Evolutionary conservation across 495 filamentous ascomycete genomes (phyloP), one percentile per base, ranked within the genome.

Genomic region (Parathielavia hyrcaniae): DNA sequence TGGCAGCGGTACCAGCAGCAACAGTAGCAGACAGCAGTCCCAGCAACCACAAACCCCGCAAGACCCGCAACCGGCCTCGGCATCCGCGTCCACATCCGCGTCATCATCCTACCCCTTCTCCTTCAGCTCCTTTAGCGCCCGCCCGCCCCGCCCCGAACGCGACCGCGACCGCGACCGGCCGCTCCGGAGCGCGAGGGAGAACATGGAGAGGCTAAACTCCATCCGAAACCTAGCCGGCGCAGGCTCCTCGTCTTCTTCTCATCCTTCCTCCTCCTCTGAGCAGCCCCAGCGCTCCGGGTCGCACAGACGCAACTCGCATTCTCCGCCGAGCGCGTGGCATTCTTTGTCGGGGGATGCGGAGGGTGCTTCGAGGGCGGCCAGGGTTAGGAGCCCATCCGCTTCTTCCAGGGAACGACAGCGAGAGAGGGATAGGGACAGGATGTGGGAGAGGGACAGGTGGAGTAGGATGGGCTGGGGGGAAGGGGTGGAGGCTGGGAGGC

Each of bases 201-300:
- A 64, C 46, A 38, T 58, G 19, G 61, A 66, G 10, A 61, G 67
- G 2, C 63, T 70, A 11, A 35, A 59, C 9, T 36, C 59, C 0
- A 66, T 69, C 52, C 63, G 65, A 12, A 68, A 59, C 44, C 46
- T 61, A 10, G 59, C 38, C 17, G 39, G 45, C 23, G 32, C 49
- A 30, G 46, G 26, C 6, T 6, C 26, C 2, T 30, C 26, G 26
- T 30, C 26, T 30, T 30, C 26, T 3, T 30, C 26, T 30, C 6
- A 2, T 3, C 26, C 26, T 30, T 30, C 26, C 26, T 30, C 26
- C 6, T 30, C 26, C 3, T 14, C 45, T n/a, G 45, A 10, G 16
- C 50, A 40, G 20, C 17, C 38, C 20, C 35, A 36, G 10, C 30
- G 38, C 13, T 32, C 30, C 1, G 30, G 23, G 1, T n/a, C 40